phyloP scores from a whole-genome alignment of 2,329 filamentous ascomycete genomes.

The Fusarium sp. region DNA sequence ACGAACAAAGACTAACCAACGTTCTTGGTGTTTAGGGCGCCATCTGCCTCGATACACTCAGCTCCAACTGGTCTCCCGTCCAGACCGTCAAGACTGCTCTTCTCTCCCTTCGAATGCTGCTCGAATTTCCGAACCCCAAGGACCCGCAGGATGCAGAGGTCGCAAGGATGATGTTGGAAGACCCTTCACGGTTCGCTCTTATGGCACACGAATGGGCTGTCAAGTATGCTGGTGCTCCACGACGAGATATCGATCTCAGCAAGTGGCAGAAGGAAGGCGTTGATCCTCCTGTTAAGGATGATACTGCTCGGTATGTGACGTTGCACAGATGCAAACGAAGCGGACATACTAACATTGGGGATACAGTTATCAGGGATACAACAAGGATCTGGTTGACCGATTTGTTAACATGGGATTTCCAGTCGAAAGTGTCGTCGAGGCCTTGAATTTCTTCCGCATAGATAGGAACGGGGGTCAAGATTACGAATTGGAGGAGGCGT shows the following conservation, averaged over 20 bases:
- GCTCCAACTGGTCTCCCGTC: constrained; percentile 93
- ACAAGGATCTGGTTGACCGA: constrained; percentile 83
- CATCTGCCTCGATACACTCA: constrained; percentile 95
- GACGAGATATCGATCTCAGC: constrained; percentile 55
- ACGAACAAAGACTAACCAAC: constrained; percentile 29
- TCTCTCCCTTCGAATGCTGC: constrained; percentile 91
- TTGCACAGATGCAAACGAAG: not conserved
- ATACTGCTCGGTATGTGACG: constrained; percentile 51
- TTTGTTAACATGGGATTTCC: constrained; percentile 95
- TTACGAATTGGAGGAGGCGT: constrained; percentile 90
- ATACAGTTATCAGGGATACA: constrained; percentile 88
- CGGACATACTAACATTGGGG: not conserved
- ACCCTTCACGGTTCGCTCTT: constrained; percentile 83
- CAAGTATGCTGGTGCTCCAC: constrained; percentile 82
- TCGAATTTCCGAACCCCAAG: constrained; percentile 93
- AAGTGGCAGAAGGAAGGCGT: constrained; percentile 67
- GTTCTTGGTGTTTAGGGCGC: constrained; percentile 76
- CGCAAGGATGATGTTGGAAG: constrained; percentile 86
- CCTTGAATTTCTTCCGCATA: constrained; percentile 86
- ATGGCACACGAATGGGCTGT: constrained; percentile 94
- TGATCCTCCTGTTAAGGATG: constrained; percentile 48
- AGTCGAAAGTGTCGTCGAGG: constrained; percentile 86
- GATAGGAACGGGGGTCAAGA: constrained; percentile 83
- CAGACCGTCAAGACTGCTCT: constrained; percentile 96
- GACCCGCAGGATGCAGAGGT: constrained; percentile 98